A percentile compares a stretch with the other conserved stretches of the same genome.
Evolutionary conservation across 2,329 filamentous ascomycete genomes (phyloP).

Genomic region (Ceratocystis destructans): DNA sequence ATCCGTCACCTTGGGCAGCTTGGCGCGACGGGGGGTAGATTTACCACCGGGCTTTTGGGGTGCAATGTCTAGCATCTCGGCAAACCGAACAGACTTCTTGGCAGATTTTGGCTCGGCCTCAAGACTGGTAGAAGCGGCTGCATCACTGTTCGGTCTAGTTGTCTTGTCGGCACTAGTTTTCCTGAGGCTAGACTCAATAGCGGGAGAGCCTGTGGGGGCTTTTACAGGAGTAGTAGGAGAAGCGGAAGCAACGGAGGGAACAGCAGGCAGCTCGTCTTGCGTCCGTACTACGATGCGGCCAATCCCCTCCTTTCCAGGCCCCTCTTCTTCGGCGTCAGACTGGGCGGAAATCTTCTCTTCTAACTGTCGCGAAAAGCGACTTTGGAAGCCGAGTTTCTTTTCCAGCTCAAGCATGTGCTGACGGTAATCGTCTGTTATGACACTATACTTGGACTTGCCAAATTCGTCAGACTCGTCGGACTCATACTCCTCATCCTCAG

Average conservation of each 20-base stretch:
- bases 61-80: conserved; percentile 58
- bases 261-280: conserved; percentile 16
- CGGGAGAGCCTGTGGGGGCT: background rate
- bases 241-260: conserved; percentile 7
- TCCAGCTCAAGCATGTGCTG: conserved; percentile 77
- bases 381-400: conserved; percentile 52
- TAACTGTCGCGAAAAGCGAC: conserved; percentile 30
- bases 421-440: conserved; percentile 61
- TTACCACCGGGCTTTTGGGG: conserved; percentile 23
- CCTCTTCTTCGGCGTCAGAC: conserved; percentile 26
- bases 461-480: conserved; percentile 54
- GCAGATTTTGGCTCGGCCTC: conserved; percentile 18
- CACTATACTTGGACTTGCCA: conserved; percentile 55
- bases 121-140: conserved; percentile 8
- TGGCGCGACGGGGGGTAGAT: conserved; percentile 10
- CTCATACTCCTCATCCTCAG: conserved; percentile 37
- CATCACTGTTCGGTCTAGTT: conserved; percentile 18
- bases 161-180: conserved; percentile 22
- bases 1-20: conserved; percentile 20
- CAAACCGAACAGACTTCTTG: conserved; percentile 71
- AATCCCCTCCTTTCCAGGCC: conserved; percentile 38
- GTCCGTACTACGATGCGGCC: conserved; percentile 41
- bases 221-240: background rate
- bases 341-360: conserved; percentile 39
- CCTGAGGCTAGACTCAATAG: conserved; percentile 23